phyloP scores from a whole-genome alignment of 352 stramenopile genomes.

The Pythium brachiatum region DNA sequence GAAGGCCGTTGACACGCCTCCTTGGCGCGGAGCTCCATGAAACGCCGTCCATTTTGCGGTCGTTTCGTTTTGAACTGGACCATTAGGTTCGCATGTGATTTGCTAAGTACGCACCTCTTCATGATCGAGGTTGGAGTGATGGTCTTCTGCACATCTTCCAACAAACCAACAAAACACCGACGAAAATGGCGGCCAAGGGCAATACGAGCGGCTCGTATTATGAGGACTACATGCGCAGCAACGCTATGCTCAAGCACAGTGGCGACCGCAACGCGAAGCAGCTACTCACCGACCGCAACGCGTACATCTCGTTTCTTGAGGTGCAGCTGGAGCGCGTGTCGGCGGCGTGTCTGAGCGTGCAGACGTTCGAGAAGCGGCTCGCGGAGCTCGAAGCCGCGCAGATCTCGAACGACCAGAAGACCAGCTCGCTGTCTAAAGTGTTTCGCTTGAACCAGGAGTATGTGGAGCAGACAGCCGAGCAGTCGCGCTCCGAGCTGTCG shows the following conservation, averaged over 20 bases:
- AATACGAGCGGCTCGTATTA: conserved; percentile 65
- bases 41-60: not conserved
- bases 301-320: conserved; percentile 88
- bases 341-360: conserved; percentile 67
- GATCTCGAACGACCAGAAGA: conserved; percentile 44
- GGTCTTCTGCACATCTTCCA: conserved; percentile 8
- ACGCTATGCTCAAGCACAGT: conserved; percentile 63
- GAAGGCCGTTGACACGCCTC: not conserved
- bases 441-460: conserved; percentile 72
- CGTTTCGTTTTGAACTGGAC: conserved; percentile 4
- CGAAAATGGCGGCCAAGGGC: conserved; percentile 17
- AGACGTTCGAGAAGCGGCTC: conserved; percentile 68
- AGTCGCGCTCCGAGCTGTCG: conserved; percentile 36
- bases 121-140: conserved; percentile 22
- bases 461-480: conserved; percentile 51
- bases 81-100: not conserved
- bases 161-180: conserved; percentile 2
- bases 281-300: conserved; percentile 78
- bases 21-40: not conserved
- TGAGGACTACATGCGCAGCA: conserved; percentile 80
- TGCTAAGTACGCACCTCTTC: conserved; percentile 11
- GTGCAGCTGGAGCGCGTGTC: conserved; percentile 85
- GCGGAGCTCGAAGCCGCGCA: conserved; percentile 49
- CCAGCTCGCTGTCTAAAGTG: conserved; percentile 67
- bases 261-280: conserved; percentile 57